Conservation (phyloP, 1,139 yeast genomes). For the Yamadazyma oceani region DNA sequence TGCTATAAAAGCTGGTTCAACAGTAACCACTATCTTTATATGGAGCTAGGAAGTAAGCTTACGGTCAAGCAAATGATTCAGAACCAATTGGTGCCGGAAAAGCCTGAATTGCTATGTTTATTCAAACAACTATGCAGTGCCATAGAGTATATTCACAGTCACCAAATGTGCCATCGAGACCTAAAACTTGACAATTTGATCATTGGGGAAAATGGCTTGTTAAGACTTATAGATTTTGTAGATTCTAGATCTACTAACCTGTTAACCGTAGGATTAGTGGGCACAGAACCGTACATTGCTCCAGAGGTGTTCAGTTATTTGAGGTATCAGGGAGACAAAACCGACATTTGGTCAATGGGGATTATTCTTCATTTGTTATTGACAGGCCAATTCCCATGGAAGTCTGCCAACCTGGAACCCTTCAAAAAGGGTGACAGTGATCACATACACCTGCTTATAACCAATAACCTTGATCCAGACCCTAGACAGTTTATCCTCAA, state of each 20-base stretch:
- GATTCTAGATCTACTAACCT: conserved; percentile 20
- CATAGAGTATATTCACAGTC: conserved; percentile 31
- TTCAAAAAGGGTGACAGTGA: conserved; percentile 3
- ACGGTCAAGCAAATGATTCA: conserved; percentile 19
- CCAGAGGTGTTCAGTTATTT: conserved; percentile 45
- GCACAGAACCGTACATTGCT: conserved; percentile 45
- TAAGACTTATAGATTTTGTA: conserved; percentile 42
- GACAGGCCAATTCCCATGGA: conserved; percentile 35
- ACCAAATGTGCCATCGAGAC: conserved; percentile 41
- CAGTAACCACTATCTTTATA: conserved; percentile 21
- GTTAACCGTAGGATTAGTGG: conserved; percentile 44
- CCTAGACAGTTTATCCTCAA: background rate
- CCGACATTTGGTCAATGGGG: conserved; percentile 55
- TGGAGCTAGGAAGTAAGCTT: conserved; percentile 34
- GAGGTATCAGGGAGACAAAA: conserved; percentile 38
- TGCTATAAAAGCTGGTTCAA: conserved; percentile 24
- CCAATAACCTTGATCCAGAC: too few species aligned
- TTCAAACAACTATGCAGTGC: conserved; percentile 37
- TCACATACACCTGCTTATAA: background rate
- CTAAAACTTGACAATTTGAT: conserved; percentile 42
- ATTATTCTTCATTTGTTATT: conserved; percentile 37
- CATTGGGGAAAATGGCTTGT: conserved; percentile 22
- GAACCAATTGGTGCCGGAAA: background rate
- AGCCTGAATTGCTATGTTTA: conserved; percentile 23
- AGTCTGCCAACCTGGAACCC: conserved; percentile 13